Evolutionary conservation across 1,284 basidiomycete genomes (phyloP).

Genomic region (Trichosporon sp.): DNA sequence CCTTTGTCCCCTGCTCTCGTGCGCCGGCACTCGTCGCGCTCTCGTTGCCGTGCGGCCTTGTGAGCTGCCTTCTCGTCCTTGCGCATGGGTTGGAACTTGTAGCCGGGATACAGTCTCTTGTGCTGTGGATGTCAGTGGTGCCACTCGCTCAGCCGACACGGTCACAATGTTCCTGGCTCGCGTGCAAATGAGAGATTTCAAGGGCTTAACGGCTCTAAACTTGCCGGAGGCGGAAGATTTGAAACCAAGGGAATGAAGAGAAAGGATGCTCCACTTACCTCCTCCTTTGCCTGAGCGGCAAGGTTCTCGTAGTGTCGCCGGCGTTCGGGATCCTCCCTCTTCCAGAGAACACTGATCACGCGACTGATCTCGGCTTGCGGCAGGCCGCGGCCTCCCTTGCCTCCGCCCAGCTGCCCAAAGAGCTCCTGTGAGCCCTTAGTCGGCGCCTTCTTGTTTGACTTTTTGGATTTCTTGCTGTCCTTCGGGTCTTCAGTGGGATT

Average conservation of each 20-base stretch:
- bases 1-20: constrained; percentile 19
- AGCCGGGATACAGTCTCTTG: constrained; percentile 59
- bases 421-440: constrained; percentile 23
- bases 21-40: constrained; percentile 27
- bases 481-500: neutral
- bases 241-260: neutral
- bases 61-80: constrained; percentile 58
- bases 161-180: too few relatives aligned
- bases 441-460: constrained; percentile 25
- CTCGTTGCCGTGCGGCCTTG: constrained; percentile 47
- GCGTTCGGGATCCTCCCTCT: constrained; percentile 53
- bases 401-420: constrained; percentile 21
- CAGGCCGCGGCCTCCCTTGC: constrained; percentile 47
- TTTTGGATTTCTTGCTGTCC: constrained; percentile 17
- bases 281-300: constrained; percentile 62
- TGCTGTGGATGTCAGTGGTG: constrained; percentile 49
- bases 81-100: constrained; percentile 66
- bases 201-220: too few relatives aligned
- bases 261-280: too few relatives aligned
- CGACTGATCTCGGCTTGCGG: constrained; percentile 69
- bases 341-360: constrained; percentile 66
- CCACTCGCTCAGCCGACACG: too few relatives aligned
- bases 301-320: constrained; percentile 62
- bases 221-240: neutral
- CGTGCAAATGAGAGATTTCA: neutral